These are phyloP conservation scores for Aspergillus carlsbadensis DNA, from an alignment of 495 filamentous ascomycete genomes.

Conservation along the genomic window DNA sequence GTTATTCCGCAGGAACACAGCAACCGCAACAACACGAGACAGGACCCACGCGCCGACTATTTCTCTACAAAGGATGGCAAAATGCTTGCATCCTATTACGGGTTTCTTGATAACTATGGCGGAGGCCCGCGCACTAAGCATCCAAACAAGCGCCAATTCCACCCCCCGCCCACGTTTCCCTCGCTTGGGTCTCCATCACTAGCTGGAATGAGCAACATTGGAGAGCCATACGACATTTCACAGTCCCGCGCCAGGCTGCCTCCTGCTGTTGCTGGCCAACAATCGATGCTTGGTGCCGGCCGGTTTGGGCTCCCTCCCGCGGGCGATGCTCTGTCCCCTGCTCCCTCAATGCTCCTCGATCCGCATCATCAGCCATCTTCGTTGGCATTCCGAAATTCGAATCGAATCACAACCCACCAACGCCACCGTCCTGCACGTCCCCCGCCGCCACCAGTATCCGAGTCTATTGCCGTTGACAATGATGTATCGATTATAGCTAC, in stretches of 20 bases:
- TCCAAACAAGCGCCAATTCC: conserved; percentile 56
- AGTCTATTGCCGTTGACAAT: conserved; percentile 47
- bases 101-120: conserved; percentile 88
- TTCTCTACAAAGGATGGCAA: conserved; percentile 94
- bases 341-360: conserved; percentile 74
- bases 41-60: conserved; percentile 83
- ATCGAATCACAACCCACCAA: conserved; percentile 47
- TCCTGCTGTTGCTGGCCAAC: conserved; percentile 27
- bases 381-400: conserved; percentile 47
- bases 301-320: conserved; percentile 28
- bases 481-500: conserved; percentile 29
- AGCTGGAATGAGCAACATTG: conserved; percentile 45
- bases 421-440: conserved; percentile 48
- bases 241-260: conserved; percentile 29
- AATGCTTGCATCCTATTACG: conserved; percentile 92
- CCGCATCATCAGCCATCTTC: conserved; percentile 79
- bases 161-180: conserved; percentile 78
- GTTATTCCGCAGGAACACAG: conserved; percentile 43
- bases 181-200: conserved; percentile 63
- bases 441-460: conserved; percentile 28
- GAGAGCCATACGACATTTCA: conserved; percentile 49
- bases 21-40: conserved; percentile 30
- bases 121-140: conserved; percentile 59
- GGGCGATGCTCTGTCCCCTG: conserved; percentile 37
- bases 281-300: conserved; percentile 28